These are phyloP conservation scores for Pythium myriotylum DNA, from an alignment of 352 stramenopile genomes.

Conservation along the genomic window DNA sequence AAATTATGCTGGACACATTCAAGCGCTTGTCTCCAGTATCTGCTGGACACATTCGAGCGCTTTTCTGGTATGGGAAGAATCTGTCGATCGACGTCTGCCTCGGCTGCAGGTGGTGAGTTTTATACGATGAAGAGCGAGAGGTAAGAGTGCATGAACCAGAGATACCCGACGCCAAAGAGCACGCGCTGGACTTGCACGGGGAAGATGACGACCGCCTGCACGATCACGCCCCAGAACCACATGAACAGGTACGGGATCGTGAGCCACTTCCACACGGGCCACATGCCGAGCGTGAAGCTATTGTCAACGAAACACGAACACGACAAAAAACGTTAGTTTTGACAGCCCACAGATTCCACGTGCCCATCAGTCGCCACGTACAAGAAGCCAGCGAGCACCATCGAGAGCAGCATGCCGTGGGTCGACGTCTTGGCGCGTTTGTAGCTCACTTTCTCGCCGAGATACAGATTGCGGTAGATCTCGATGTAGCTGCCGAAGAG, in stretches of 20 bases:
- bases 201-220: slow-evolving; percentile 69
- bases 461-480: slow-evolving; percentile 60
- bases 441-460: slow-evolving; percentile 66
- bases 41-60: too few species aligned
- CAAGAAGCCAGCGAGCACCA: slow-evolving; percentile 58
- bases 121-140: slow-evolving; percentile 45
- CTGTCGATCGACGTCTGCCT: too few species aligned
- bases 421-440: slow-evolving; percentile 63
- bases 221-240: slow-evolving; percentile 79
- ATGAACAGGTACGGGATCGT: slow-evolving; percentile 82
- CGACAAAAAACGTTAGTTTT: too few species aligned
- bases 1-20: too few species aligned
- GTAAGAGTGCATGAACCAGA: slow-evolving; percentile 83
- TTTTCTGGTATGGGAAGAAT: too few species aligned
- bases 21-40: too few species aligned
- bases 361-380: slow-evolving; percentile 19
- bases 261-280: slow-evolving; percentile 75
- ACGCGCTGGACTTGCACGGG: slow-evolving; percentile 61
- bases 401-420: slow-evolving; percentile 65
- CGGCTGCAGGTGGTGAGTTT: too few species aligned
- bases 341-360: neutral
- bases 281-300: slow-evolving; percentile 75
- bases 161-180: slow-evolving; percentile 55
- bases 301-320: too few species aligned
- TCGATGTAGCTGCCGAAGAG: slow-evolving; percentile 74